Evolutionary conservation across 148 eudicot species (phyloP).

Genomic region (Cornus kousa): DNA sequence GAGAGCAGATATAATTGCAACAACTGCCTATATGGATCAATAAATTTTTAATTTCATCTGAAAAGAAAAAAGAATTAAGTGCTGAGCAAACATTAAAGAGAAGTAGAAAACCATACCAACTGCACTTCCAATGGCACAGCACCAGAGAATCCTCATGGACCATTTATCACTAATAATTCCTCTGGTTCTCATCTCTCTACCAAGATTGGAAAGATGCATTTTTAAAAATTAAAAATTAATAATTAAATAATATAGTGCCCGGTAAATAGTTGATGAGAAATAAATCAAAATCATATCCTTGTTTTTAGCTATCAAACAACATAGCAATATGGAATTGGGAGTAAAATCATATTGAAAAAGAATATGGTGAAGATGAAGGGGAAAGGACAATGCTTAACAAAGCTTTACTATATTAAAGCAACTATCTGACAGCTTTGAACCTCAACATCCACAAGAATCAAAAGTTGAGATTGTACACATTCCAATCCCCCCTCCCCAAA

Average conservation of each 20-base stretch:
- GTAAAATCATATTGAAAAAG: neutral
- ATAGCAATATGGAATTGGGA: neutral
- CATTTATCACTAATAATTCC: conserved; percentile 81
- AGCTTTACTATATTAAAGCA: neutral
- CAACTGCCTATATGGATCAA: neutral
- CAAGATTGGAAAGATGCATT: neutral
- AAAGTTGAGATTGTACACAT: neutral
- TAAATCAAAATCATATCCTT: neutral
- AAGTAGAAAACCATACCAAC: conserved; percentile 34
- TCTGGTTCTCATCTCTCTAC: conserved; percentile 50
- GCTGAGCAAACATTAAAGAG: neutral
- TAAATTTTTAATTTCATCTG: neutral
- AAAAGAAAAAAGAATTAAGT: neutral
- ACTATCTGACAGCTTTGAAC: neutral
- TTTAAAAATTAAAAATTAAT: neutral
- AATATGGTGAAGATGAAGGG: neutral
- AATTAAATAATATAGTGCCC: neutral
- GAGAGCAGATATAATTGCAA: neutral
- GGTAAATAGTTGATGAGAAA: neutral
- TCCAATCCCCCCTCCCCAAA: too few relatives aligned
- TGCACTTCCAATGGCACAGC: conserved; percentile 83
- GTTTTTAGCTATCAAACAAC: neutral
- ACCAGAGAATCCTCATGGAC: conserved; percentile 85
- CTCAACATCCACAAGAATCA: neutral
- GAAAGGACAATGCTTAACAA: neutral